These are phyloP conservation scores for Talaromyces verruculosus DNA, from an alignment of 2,329 filamentous ascomycete genomes.

Conservation along the genomic window DNA sequence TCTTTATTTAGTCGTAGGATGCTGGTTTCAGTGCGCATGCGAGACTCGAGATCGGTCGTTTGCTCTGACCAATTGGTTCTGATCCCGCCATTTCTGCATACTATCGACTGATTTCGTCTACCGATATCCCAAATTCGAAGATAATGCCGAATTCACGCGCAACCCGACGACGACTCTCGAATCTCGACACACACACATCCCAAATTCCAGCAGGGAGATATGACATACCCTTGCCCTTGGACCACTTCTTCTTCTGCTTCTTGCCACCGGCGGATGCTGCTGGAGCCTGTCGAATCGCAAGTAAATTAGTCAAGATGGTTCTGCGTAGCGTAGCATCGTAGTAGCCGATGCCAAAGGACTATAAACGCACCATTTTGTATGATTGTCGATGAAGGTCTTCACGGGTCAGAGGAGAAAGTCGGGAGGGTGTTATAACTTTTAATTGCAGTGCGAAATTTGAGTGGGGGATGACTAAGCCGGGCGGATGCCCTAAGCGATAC, in stretches of 20 bases:
- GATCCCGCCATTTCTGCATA: background rate
- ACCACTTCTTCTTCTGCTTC: constrained; percentile 60
- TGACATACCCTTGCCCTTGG: constrained; percentile 56
- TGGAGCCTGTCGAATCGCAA: constrained; percentile 40
- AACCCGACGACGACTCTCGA: background rate
- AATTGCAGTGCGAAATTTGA: constrained; percentile 39
- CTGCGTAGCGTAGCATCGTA: background rate
- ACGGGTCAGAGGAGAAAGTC: constrained; percentile 32
- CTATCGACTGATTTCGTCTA: too few relatives aligned
- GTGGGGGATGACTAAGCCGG: constrained; percentile 39
- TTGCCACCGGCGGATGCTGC: constrained; percentile 50
- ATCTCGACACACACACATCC: constrained; percentile 16
- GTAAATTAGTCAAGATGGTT: constrained; percentile 23
- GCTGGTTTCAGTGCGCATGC: background rate
- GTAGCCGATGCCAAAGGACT: background rate
- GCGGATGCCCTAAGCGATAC: constrained; percentile 36
- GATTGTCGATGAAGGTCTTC: constrained; percentile 37
- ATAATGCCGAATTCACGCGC: too few relatives aligned
- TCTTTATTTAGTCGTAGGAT: background rate
- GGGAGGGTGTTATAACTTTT: constrained; percentile 29
- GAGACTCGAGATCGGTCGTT: constrained; percentile 1
- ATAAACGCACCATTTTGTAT: constrained; percentile 40
- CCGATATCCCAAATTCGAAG: too few relatives aligned
- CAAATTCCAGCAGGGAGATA: constrained; percentile 20
- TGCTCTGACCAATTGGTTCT: background rate